Evolutionary conservation across 768 basidiomycete genomes (phyloP).

Genomic region (Ramaria sp.): DNA sequence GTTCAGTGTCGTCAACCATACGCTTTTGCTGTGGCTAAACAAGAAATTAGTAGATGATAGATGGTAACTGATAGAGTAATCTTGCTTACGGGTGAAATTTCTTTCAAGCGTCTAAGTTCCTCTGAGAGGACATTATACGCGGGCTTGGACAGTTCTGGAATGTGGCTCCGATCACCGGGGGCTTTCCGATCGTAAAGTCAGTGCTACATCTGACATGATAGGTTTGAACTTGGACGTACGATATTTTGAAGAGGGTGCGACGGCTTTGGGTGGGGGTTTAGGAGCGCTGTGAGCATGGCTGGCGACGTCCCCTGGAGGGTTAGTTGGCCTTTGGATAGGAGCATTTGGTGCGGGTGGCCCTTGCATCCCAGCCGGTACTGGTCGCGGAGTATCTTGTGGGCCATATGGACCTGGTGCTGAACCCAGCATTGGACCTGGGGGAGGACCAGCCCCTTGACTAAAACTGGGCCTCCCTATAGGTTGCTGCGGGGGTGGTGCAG

Average conservation of each 20-base stretch:
- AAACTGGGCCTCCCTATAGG: conserved; percentile 19
- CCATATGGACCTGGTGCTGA: conserved; percentile 20
- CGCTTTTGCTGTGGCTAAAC: conserved; percentile 73
- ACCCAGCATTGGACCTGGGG: conserved; percentile 18
- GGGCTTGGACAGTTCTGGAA: conserved; percentile 56
- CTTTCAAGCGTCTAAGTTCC: conserved; percentile 57
- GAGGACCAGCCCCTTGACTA: conserved; percentile 18
- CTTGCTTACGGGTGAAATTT: conserved; percentile 58
- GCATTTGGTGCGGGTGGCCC: conserved; percentile 20
- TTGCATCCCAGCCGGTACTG: conserved; percentile 20
- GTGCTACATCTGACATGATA: not conserved
- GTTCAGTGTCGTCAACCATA: conserved; percentile 77
- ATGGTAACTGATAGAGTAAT: not conserved
- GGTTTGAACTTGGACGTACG: conserved; percentile 31
- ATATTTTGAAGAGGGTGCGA: conserved; percentile 41
- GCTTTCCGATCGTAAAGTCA: conserved; percentile 32
- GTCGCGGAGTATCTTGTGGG: conserved; percentile 16
- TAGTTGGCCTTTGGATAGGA: conserved; percentile 5
- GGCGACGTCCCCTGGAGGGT: conserved; percentile 6
- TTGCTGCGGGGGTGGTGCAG: conserved; percentile 28
- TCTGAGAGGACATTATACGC: conserved; percentile 56
- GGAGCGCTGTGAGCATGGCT: conserved; percentile 19
- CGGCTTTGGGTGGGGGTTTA: conserved; percentile 23
- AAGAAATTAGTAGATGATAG: not conserved
- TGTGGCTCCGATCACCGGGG: conserved; percentile 86